Evolutionary conservation across 2,329 filamentous ascomycete species (phyloP), one percentile per base, ranked within the genome.

Genomic region (Exophiala dermatitidis): DNA sequence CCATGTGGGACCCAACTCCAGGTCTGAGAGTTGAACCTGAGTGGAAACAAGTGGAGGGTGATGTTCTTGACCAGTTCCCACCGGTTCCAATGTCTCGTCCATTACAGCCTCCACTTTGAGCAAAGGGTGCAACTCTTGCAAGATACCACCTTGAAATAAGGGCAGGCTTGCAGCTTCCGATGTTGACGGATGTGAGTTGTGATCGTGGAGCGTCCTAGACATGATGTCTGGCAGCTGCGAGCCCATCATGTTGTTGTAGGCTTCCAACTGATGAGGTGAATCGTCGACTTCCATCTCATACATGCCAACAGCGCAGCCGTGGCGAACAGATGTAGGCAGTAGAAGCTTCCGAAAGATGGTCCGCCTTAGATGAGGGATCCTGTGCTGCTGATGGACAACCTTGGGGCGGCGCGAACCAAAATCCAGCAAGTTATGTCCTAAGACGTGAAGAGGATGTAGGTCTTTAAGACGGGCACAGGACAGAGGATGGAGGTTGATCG

Each of bases 1-100:
- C 50, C 51, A 57, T 12, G 48, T 50, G 10, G 48, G 44, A 3
- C 38, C 48, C 29, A 57, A 9, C 36, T 54, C 48, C 30, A 57
- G 30, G 32, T 54, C 52, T 8, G 51, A 57, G 10, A 57, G 45
- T 9, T 54, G 55, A n/a, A 54, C 48, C 40, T 52, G 48, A 5
- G 51, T 45, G n/a, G 36, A 46, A 28, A 36, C 4, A 5, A 31
- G 40, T 40, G 46, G 41, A 36, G 38, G n/a, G 19, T 52, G 48
- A 19, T 50, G 30, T 10, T 48, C 26, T 8, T 36, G 37, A 26
- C n/a, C 12, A 9, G 8, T 9, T 31, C 34, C 32, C 29, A 32
- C n/a, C 10, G 31, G 10, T 3, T 46, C 48, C 10, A 41, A 51
- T 4, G 44, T 19, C n/a, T 40, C 41, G 10, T 51, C 50, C 10